Evolutionary conservation across 768 basidiomycete species (phyloP).

Genomic region (Rhizopogon rudus): DNA sequence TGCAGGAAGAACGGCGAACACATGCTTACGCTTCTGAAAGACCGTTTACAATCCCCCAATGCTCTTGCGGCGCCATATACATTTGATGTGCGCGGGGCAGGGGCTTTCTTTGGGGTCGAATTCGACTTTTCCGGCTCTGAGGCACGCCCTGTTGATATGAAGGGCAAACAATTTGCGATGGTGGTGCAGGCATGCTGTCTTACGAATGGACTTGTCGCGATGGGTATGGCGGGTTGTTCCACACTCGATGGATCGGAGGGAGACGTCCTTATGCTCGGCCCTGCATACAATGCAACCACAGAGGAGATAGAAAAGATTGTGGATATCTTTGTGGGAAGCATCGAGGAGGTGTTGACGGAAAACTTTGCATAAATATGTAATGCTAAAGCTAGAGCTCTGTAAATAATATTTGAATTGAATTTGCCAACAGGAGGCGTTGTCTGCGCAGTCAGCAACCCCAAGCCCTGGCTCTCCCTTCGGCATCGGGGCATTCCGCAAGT

Average conservation of each 20-base stretch:
- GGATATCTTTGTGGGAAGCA: slow-evolving; percentile 55
- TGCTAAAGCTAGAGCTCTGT: too few species aligned
- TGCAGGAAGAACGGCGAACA: slow-evolving; percentile 56
- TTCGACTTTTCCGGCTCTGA: slow-evolving; percentile 58
- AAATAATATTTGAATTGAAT: too few species aligned
- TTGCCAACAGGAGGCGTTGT: not conserved
- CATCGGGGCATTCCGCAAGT: slow-evolving; percentile 2
- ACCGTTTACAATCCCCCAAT: slow-evolving; percentile 50
- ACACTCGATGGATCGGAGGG: slow-evolving; percentile 68
- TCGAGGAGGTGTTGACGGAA: slow-evolving; percentile 57
- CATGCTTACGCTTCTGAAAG: slow-evolving; percentile 49
- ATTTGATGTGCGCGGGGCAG: slow-evolving; percentile 80
- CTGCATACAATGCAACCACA: slow-evolving; percentile 73
- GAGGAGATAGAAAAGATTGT: slow-evolving; percentile 69
- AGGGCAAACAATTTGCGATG: slow-evolving; percentile 55
- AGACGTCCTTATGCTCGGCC: slow-evolving; percentile 68
- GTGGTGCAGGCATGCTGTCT: slow-evolving; percentile 67
- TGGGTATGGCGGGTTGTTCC: slow-evolving; percentile 71
- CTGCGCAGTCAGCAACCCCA: not conserved
- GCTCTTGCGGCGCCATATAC: slow-evolving; percentile 59
- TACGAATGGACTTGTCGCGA: slow-evolving; percentile 61
- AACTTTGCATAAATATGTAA: slow-evolving; percentile 11
- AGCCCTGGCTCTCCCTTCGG: not conserved
- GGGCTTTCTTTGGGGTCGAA: slow-evolving; percentile 81
- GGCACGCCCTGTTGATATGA: slow-evolving; percentile 42